Evolutionary conservation across 1,284 basidiomycete genomes (phyloP), one percentile per base, ranked within the genome.

Genomic region (Moesziomyces globuligerus): DNA sequence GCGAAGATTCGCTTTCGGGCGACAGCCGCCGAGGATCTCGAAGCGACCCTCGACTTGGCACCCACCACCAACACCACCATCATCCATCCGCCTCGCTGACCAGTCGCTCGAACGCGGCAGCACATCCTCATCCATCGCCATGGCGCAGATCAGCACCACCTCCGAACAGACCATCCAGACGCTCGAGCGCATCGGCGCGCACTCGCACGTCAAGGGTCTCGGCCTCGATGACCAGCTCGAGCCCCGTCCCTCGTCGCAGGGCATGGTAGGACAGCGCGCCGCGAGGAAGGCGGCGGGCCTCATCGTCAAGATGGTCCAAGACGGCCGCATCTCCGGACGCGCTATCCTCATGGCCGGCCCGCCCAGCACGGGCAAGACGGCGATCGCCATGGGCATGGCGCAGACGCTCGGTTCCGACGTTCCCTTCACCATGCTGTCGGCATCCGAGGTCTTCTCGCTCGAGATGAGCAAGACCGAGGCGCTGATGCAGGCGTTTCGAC

Each of bases 391-490:
- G 86, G 79, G 92, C 59, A 98, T 98, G 94, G 93, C 95, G 3
- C 94, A 98, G 83, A 92, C 90, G 1, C 86, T 98, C 11, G 95
- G 95, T 1, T 81, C 89, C 2, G 94, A 97, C 77, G 94, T 98
- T 1, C 95, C 96, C 0, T 98, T 98, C 83, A 97, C 94, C 5
- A 94, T 92, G 88, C 92, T 98, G 76, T 92, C 93, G 26, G 94
- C 91, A 13, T 94, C 92, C 84, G 95, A 98, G 83, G 94, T 98
- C 56, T 98, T 96, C 85, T 96, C 93, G 41, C 87, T 97, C 37
- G 83, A 88, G 79, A 96, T 98, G 93, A 94, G 92, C 40, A 98
- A 97, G 85, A 98, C 96, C 1, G 96, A 98, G 83, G 94, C 94
- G 28, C 87, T 98, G 67, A 98, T 93, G 2, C 95, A 98, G 84